Conservation (phyloP, 2,329 filamentous ascomycete genomes). For the Diaporthe nobilis region DNA sequence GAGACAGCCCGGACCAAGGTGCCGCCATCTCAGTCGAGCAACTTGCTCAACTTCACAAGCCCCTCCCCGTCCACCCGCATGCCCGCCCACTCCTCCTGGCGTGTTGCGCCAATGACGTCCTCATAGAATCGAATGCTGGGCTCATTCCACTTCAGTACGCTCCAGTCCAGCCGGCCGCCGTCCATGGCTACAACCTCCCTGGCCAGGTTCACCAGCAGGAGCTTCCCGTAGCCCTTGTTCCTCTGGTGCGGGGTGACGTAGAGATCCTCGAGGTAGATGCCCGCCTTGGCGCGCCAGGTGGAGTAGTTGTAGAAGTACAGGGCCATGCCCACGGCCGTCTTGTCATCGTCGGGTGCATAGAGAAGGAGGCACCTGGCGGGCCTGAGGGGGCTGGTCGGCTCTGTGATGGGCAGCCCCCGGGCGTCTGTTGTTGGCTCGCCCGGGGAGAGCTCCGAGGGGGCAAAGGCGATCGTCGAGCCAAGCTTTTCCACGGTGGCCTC, state of each 20-base stretch:
- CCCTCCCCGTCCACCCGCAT: conserved; percentile 81
- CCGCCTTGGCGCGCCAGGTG: conserved; percentile 89
- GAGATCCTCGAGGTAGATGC: conserved; percentile 95
- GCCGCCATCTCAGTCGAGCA: conserved; percentile 51
- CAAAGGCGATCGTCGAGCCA: conserved; percentile 83
- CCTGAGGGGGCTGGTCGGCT: conserved; percentile 67
- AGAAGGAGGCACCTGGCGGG: conserved; percentile 85
- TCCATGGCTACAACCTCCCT: conserved; percentile 80
- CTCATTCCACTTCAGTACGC: conserved; percentile 93
- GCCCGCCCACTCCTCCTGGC: conserved; percentile 80
- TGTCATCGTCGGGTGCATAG: conserved; percentile 59
- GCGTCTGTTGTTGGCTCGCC: conserved; percentile 48
- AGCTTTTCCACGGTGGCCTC: conserved; percentile 85
- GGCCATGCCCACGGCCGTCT: conserved; percentile 79
- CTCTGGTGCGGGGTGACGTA: conserved; percentile 81
- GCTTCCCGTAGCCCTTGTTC: conserved; percentile 84
- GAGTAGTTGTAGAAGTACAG: conserved; percentile 97
- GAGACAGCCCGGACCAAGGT: not conserved
- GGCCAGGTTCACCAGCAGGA: conserved; percentile 82
- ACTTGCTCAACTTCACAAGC: conserved; percentile 70
- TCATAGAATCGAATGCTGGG: conserved; percentile 91
- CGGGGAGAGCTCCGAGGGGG: conserved; percentile 61
- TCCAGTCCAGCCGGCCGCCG: conserved; percentile 88
- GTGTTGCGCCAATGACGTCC: conserved; percentile 72
- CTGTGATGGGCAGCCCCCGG: conserved; percentile 58